These are phyloP conservation scores for Kazachstania sp. DNA, from an alignment of 1,139 yeast genomes.

Conservation along the genomic window DNA sequence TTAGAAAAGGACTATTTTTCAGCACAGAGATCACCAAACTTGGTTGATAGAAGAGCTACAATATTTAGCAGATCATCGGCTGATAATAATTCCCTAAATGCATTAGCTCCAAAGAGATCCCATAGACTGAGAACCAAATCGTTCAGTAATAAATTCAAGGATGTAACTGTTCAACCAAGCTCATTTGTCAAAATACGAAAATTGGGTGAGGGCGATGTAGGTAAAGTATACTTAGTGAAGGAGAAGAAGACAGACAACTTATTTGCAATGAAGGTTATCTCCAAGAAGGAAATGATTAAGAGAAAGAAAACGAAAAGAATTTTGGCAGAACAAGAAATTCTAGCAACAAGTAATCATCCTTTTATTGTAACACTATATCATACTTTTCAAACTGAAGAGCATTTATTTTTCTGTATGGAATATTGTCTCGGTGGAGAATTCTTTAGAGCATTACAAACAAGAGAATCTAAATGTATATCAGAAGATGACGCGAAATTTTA, in stretches of 20 bases:
- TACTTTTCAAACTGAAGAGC: conserved; percentile 90
- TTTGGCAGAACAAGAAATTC: conserved; percentile 90
- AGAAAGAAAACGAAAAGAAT: conserved; percentile 92
- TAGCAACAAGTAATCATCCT: conserved; percentile 94
- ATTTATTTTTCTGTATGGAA: conserved; percentile 94
- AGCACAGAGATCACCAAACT: background rate
- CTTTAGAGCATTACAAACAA: conserved; percentile 88
- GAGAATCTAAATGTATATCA: conserved; percentile 74
- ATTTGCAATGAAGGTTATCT: conserved; percentile 89
- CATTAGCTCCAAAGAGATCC: conserved; percentile 27
- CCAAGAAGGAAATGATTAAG: conserved; percentile 88
- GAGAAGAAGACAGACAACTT: conserved; percentile 67
- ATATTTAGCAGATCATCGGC: background rate
- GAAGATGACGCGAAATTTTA: conserved; percentile 90
- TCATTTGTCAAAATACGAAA: conserved; percentile 83
- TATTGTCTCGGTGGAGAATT: conserved; percentile 99
- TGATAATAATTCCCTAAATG: background rate
- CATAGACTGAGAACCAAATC: conserved; percentile 40
- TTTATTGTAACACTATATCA: conserved; percentile 93
- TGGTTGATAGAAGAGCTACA: background rate
- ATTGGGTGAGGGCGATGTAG: conserved; percentile 95
- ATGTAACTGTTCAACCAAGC: conserved; percentile 74
- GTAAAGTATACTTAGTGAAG: conserved; percentile 85
- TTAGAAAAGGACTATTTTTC: background rate
- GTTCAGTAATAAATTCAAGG: conserved; percentile 57